These are phyloP conservation scores for Penicillium nordicum DNA, from an alignment of 2,329 filamentous ascomycete genomes.

Conservation along the genomic window DNA sequence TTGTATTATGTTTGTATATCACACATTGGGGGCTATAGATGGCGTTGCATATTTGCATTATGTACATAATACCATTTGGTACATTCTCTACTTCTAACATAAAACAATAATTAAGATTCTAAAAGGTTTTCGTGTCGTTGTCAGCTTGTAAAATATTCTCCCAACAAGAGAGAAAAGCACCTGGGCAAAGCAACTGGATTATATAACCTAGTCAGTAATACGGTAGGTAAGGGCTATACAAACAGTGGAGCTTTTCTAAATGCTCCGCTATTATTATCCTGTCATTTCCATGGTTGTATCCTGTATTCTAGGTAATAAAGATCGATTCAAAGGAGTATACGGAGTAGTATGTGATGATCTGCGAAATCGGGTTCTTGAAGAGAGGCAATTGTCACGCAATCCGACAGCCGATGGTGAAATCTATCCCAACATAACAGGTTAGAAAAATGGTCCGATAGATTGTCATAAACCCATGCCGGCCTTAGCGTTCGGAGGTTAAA, in stretches of 20 bases:
- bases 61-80: conserved; percentile 15
- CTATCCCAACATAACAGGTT: background rate
- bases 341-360: background rate
- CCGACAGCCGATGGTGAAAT: conserved; percentile 14
- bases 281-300: background rate
- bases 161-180: too few species aligned
- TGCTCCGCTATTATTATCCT: background rate
- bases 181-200: background rate
- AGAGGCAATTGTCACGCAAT: conserved; percentile 15
- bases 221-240: background rate
- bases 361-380: background rate
- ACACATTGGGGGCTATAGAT: conserved; percentile 12
- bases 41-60: conserved; percentile 18
- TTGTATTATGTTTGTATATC: conserved; percentile 22
- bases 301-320: background rate
- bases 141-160: background rate
- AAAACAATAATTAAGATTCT: background rate
- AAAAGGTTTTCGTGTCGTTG: background rate
- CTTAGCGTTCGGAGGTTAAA: background rate
- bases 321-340: background rate
- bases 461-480: background rate
- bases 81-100: conserved; percentile 8
- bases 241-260: background rate
- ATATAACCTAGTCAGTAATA: background rate
- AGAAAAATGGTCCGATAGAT: background rate